Evolutionary conservation across 768 basidiomycete genomes (phyloP).

Genomic region (Lepiota brunneoincarnata): DNA sequence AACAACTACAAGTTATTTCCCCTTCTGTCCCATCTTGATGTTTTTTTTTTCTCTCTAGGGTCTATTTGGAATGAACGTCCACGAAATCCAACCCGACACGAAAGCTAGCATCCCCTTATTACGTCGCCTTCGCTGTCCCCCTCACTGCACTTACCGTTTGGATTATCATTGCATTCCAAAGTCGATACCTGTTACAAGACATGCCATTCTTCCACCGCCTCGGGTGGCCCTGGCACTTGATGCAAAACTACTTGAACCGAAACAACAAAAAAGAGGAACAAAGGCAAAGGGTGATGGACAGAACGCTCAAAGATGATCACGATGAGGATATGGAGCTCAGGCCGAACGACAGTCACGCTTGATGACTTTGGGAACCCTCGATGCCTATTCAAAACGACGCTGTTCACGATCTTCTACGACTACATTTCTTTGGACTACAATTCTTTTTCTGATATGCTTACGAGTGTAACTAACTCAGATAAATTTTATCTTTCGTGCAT

Average conservation of each 20-base stretch:
- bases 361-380: background rate
- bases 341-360: background rate
- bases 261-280: background rate
- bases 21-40: background rate
- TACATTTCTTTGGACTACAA: background rate
- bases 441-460: background rate
- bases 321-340: background rate
- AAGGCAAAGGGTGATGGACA: background rate
- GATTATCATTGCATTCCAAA: conserved; percentile 54
- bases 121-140: conserved; percentile 39
- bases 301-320: background rate
- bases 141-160: conserved; percentile 51
- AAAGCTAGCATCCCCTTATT: conserved; percentile 40
- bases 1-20: background rate
- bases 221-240: conserved; percentile 33
- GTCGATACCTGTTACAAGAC: conserved; percentile 31
- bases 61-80: conserved; percentile 60
- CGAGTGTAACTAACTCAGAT: background rate
- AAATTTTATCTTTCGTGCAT: too few relatives aligned
- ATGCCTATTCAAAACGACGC: too few relatives aligned
- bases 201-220: conserved; percentile 29
- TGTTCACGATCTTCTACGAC: too few relatives aligned
- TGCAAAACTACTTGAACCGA: background rate
- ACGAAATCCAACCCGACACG: conserved; percentile 34
- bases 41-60: conserved; percentile 27